Evolutionary conservation across 2,329 filamentous ascomycete genomes (phyloP).

Genomic region (Verticillium albo-atrum): DNA sequence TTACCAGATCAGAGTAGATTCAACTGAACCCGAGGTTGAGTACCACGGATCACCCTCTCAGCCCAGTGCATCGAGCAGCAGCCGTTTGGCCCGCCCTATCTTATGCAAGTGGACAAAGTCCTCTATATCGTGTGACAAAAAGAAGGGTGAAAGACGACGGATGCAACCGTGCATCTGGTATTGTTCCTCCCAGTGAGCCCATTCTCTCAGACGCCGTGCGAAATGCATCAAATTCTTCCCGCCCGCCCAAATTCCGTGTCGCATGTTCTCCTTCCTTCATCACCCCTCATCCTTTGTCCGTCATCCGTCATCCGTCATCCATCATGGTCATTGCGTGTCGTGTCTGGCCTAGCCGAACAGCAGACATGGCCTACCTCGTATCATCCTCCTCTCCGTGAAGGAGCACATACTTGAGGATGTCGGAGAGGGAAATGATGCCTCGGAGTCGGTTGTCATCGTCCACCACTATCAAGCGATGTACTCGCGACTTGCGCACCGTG

Average conservation of each 20-base stretch:
- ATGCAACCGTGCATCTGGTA: constrained; percentile 10
- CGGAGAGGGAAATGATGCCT: constrained; percentile 88
- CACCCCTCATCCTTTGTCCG: background rate
- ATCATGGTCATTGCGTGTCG: background rate
- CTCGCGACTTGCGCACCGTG: constrained; percentile 89
- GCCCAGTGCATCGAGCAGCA: background rate
- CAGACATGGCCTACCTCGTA: background rate
- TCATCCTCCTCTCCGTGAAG: constrained; percentile 67
- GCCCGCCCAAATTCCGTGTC: constrained; percentile 7
- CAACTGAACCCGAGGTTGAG: background rate
- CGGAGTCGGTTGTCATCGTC: constrained; percentile 83
- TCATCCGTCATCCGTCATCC: background rate
- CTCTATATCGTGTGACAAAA: constrained; percentile 4
- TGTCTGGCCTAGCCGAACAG: background rate
- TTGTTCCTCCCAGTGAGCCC: constrained; percentile 14
- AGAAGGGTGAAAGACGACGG: constrained; percentile 4
- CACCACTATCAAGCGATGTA: constrained; percentile 89
- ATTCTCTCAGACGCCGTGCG: constrained; percentile 22
- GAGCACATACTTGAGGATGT: constrained; percentile 93
- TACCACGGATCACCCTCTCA: background rate
- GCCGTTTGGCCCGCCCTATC: background rate
- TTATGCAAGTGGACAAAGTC: background rate
- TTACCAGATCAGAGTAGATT: background rate
- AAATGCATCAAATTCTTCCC: constrained; percentile 17
- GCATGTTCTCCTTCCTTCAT: background rate